Conservation (phyloP, 345 rosid species). For the Draba incana region DNA sequence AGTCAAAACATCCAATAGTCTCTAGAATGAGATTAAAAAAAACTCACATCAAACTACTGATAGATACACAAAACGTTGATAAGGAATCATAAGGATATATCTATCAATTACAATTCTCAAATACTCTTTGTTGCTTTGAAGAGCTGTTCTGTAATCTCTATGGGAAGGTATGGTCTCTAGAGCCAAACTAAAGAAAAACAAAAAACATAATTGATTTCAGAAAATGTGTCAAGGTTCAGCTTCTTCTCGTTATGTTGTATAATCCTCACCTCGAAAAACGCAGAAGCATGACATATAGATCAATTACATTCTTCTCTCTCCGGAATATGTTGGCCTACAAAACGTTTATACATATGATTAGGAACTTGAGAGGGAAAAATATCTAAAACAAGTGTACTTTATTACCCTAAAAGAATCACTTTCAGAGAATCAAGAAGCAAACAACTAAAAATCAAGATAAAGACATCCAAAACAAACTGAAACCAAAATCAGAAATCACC, state of each 20-base stretch:
- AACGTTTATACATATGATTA: conserved; percentile 14
- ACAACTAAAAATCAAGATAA: background rate
- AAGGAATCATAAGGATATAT: background rate
- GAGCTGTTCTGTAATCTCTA: conserved; percentile 67
- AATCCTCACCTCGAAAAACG: conserved; percentile 84
- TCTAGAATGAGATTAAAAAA: conserved; percentile 54
- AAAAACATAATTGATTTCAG: conserved; percentile 26
- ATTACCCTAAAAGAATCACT: background rate
- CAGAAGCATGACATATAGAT: conserved; percentile 89
- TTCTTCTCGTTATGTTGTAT: background rate
- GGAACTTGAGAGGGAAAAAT: background rate
- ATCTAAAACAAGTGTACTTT: background rate
- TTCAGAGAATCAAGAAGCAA: conserved; percentile 6
- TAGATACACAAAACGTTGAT: background rate
- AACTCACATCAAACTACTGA: conserved; percentile 34
- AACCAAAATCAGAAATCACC: background rate
- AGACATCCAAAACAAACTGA: background rate
- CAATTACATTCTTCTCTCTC: conserved; percentile 79
- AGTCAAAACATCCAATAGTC: conserved; percentile 59
- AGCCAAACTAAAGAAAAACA: conserved; percentile 69
- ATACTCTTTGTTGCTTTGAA: conserved; percentile 52
- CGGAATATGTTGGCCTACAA: conserved; percentile 93
- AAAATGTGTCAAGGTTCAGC: conserved; percentile 7
- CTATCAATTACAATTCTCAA: conserved; percentile 60
- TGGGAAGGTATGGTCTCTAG: conserved; percentile 92